phyloP scores from a whole-genome alignment of 805 yeast species.

The Pichia sporocuriosa region DNA sequence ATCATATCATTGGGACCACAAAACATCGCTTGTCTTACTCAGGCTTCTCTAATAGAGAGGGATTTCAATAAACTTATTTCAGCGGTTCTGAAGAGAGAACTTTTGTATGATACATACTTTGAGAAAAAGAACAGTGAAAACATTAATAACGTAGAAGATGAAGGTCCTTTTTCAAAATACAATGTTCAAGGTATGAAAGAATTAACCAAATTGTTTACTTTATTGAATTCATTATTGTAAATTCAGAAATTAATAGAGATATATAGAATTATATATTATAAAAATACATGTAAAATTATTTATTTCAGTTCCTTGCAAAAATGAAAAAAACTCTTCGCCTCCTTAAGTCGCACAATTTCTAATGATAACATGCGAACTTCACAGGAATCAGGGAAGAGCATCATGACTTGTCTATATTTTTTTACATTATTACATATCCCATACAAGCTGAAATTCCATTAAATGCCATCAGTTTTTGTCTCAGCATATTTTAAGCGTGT shows the following conservation, averaged over 20 bases:
- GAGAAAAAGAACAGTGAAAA: conserved; percentile 1
- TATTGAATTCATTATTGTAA: conserved; percentile 19
- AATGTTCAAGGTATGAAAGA: conserved; percentile 18
- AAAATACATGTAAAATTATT: too few species aligned
- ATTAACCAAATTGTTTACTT: conserved; percentile 24
- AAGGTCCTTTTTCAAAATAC: conserved; percentile 6
- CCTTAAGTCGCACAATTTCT: too few species aligned
- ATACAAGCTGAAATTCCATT: too few species aligned
- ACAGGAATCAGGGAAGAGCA: too few species aligned
- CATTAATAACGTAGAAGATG: neutral
- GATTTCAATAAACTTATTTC: conserved; percentile 50
- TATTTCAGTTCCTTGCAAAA: too few species aligned
- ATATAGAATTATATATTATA: too few species aligned
- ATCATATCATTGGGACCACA: conserved; percentile 73
- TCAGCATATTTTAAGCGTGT: conserved; percentile 20
- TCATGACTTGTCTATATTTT: too few species aligned
- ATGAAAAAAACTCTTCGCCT: too few species aligned
- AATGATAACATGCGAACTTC: too few species aligned
- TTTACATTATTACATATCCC: too few species aligned
- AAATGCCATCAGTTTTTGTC: neutral
- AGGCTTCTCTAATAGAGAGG: conserved; percentile 44
- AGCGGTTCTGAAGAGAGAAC: conserved; percentile 37
- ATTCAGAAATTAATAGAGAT: too few species aligned
- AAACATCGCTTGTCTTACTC: conserved; percentile 50
- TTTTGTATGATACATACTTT: conserved; percentile 11